Conservation (phyloP, 1,284 basidiomycete genomes). For the Apiotrichum akiyoshidainum region DNA sequence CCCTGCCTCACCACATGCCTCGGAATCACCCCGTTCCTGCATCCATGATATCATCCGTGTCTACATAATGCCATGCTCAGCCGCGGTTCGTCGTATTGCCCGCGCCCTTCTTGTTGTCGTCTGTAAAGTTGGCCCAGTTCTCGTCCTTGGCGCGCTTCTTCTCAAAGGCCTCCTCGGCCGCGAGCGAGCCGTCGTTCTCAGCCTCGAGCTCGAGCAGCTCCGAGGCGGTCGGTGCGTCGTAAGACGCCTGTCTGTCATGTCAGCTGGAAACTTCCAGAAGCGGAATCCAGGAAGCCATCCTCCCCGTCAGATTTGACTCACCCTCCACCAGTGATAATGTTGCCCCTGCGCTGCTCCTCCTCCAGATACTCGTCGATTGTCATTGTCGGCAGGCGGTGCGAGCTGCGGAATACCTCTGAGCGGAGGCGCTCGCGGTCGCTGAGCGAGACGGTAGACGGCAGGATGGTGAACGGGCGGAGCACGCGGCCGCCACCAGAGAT, state of each 20-base stretch:
- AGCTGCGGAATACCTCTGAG: conserved; percentile 77
- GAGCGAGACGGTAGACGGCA: conserved; percentile 61
- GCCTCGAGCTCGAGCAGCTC: conserved; percentile 73
- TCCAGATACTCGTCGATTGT: conserved; percentile 91
- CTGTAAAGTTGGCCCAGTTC: conserved; percentile 79
- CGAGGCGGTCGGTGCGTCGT: conserved; percentile 64
- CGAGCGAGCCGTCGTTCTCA: conserved; percentile 75
- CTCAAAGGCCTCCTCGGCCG: conserved; percentile 70
- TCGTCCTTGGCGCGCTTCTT: conserved; percentile 81
- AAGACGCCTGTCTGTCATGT: conserved; percentile 62
- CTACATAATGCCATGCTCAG: conserved; percentile 42
- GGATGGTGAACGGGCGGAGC: conserved; percentile 80
- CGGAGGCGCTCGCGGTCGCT: conserved; percentile 67
- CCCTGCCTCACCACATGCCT: no score
- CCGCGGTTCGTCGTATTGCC: conserved; percentile 96
- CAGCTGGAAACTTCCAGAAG: background rate
- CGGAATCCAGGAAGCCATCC: background rate
- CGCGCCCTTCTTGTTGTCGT: conserved; percentile 72
- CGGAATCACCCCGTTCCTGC: no score
- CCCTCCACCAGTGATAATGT: conserved; percentile 84
- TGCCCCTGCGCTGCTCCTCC: conserved; percentile 77
- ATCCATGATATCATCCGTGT: background rate
- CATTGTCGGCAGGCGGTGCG: conserved; percentile 92
- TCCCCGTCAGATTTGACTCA: conserved; percentile 50
- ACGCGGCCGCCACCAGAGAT: conserved; percentile 74